Percentiles rank a stretch among this genome's conserved stretches.
Evolutionary conservation across 306 rosid species (phyloP).

Genomic region (Lupinus albus): DNA sequence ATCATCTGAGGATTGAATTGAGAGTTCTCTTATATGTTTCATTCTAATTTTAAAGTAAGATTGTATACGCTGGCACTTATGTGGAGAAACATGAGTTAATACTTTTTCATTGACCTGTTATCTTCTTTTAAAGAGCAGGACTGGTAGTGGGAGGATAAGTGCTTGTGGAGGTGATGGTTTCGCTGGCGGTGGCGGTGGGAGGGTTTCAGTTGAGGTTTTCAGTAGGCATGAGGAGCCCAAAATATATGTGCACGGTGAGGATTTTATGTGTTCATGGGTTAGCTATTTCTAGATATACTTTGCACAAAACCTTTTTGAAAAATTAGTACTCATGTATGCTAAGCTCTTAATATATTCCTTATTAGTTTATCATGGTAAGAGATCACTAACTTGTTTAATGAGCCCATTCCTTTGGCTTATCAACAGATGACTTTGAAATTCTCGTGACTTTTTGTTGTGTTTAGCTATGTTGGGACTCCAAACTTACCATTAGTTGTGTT

Average conservation of each 20-base stretch:
- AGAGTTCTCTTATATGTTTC: background rate
- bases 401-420: background rate
- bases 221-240: conserved; percentile 60
- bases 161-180: conserved; percentile 58
- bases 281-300: conserved; percentile 23
- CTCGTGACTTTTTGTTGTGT: conserved; percentile 10
- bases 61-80: background rate
- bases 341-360: conserved; percentile 11
- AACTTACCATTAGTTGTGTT: conserved; percentile 34
- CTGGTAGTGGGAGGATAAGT: conserved; percentile 53
- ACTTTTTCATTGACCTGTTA: conserved; percentile 31
- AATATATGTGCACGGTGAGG: conserved; percentile 56
- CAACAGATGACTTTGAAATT: conserved; percentile 29
- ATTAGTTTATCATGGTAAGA: conserved; percentile 9
- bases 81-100: conserved; percentile 23
- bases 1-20: too few relatives aligned
- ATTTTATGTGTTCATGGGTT: conserved; percentile 26
- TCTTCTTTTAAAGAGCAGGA: conserved; percentile 51
- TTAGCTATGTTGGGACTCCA: conserved; percentile 20
- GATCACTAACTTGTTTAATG: conserved; percentile 10
- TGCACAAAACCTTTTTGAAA: conserved; percentile 9
- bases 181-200: conserved; percentile 58
- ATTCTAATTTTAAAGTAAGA: conserved; percentile 21
- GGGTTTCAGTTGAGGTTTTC: conserved; percentile 58
- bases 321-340: conserved; percentile 5